A percentile compares a stretch with the other conserved stretches of the same genome.
phyloP scores from a whole-genome alignment of 2,329 filamentous ascomycete genomes.

The Fusarium xyrophilum region DNA sequence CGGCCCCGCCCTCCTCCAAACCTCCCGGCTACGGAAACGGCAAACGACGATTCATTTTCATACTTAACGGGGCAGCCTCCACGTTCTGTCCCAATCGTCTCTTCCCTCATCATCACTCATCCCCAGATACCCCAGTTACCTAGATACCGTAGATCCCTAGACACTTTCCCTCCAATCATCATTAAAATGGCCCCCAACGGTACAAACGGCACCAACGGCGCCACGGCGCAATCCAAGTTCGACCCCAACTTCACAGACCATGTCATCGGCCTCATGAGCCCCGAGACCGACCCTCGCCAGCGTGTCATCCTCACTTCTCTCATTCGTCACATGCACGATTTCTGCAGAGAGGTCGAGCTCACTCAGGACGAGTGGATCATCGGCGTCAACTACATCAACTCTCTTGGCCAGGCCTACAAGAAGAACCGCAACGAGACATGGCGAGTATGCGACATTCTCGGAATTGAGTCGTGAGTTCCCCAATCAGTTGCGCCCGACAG shows the following conservation, averaged over 20 bases:
- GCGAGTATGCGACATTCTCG: slow-evolving; percentile 75
- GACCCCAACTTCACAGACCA: slow-evolving; percentile 79
- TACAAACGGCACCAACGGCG: slow-evolving; percentile 28
- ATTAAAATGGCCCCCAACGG: slow-evolving; percentile 32
- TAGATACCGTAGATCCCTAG: background rate
- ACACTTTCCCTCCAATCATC: background rate
- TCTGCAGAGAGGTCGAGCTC: slow-evolving; percentile 77
- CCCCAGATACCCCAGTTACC: slow-evolving; percentile 1
- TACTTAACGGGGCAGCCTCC: slow-evolving; percentile 16
- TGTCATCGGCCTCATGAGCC: slow-evolving; percentile 76
- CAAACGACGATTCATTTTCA: slow-evolving; percentile 9
- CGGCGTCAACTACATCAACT: slow-evolving; percentile 78
- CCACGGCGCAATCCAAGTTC: slow-evolving; percentile 53
- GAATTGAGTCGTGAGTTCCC: slow-evolving; percentile 70
- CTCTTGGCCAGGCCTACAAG: slow-evolving; percentile 72
- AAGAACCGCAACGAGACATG: slow-evolving; percentile 77
- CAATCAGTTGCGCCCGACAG: background rate
- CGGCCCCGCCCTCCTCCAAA: slow-evolving; percentile 33
- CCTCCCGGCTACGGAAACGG: slow-evolving; percentile 28
- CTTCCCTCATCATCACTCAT: background rate
- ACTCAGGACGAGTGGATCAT: slow-evolving; percentile 79
- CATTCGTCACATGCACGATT: slow-evolving; percentile 78
- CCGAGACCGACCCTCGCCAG: slow-evolving; percentile 70
- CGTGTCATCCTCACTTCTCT: slow-evolving; percentile 68
- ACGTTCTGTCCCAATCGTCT: background rate